Evolutionary conservation across 2,329 filamentous ascomycete species (phyloP), one percentile per base, ranked within the genome.

Genomic region (Fusarium stilboides): DNA sequence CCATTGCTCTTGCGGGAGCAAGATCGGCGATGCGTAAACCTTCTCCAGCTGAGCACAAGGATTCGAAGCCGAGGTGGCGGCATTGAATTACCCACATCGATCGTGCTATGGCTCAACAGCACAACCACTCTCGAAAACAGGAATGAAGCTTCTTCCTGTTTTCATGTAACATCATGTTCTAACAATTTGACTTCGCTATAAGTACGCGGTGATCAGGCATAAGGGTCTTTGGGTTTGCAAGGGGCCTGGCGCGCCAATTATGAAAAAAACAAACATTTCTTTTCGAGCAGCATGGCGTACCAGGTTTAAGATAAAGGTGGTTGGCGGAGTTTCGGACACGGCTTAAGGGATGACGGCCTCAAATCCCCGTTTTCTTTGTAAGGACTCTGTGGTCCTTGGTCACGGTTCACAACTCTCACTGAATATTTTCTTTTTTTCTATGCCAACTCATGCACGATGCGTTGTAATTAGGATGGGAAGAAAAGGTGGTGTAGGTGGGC

Each of bases 11-110:
- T 3, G 80, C 83, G 0, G 81, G 83, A 6, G 82, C 85, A 7
- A 79, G 83, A n/a, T 77, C 49, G n/a, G 64, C 62, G 5, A 72
- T 74, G 70, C 77, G 78, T 49, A 80, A 71, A 36, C 64, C 56
- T 36, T 55, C 61, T 22, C 50, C 75, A 4, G 62, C 68, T n/a
- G 76, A 81, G 26, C 50, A 73, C 3, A 82, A 80, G 63, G 83
- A 84, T 43, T 70, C 65, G 49, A 86, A 82, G 72, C 86, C 86
- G 15, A 81, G 83, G 60, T 88, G 86, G 86, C 81, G 84, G 54
- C 80, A 71, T 55, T 79, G 34, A 71, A 33, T 17, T 20, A n/a
- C 12, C 44, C 22, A n/a, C 31, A 20, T 52, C 28, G 10, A 28
- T 43, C 22, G 19, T 40, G 36, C 14, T n/a, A 37, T 42, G 42